Conservation (phyloP, 345 rosid genomes). For the Eucalyptus sp. region DNA sequence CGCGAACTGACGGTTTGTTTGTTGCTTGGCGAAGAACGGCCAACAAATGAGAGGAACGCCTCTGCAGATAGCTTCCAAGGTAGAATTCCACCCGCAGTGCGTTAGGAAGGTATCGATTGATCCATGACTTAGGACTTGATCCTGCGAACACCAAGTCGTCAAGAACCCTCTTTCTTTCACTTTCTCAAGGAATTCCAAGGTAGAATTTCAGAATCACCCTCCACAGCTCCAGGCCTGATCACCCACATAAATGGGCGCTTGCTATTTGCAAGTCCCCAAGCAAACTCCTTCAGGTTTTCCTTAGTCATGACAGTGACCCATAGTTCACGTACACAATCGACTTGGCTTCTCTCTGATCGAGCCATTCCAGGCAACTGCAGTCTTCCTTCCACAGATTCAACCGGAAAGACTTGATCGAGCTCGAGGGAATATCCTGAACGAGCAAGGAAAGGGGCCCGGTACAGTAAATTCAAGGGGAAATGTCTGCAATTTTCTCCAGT, state of each 20-base stretch:
- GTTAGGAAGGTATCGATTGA: slow-evolving; percentile 12
- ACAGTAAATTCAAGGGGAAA: slow-evolving; percentile 3
- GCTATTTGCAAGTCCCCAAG: slow-evolving; percentile 18
- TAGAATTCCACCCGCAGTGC: slow-evolving; percentile 28
- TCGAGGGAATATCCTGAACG: neutral
- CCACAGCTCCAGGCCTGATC: slow-evolving; percentile 8
- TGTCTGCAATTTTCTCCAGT: slow-evolving; percentile 4
- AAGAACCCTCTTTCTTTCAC: slow-evolving; percentile 9
- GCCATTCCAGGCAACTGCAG: slow-evolving; percentile 7
- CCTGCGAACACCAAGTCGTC: slow-evolving; percentile 17
- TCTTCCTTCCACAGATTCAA: slow-evolving; percentile 3
- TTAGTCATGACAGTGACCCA: slow-evolving; percentile 6
- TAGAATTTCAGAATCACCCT: slow-evolving; percentile 4
- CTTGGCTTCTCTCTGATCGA: neutral
- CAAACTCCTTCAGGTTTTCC: slow-evolving; percentile 14
- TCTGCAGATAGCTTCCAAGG: neutral
- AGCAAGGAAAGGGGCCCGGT: slow-evolving; percentile 26
- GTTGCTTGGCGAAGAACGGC: slow-evolving; percentile 24
- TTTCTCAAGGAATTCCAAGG: slow-evolving; percentile 4
- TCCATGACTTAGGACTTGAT: slow-evolving; percentile 6
- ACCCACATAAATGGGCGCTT: slow-evolving; percentile 22
- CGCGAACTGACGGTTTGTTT: slow-evolving; percentile 4
- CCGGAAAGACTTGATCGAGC: neutral
- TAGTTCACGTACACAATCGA: slow-evolving; percentile 9
- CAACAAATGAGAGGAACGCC: slow-evolving; percentile 13